Evolutionary conservation across 2,329 filamentous ascomycete species (phyloP), one percentile per base, ranked within the genome.

Genomic region (Ampelomyces quisqualis): DNA sequence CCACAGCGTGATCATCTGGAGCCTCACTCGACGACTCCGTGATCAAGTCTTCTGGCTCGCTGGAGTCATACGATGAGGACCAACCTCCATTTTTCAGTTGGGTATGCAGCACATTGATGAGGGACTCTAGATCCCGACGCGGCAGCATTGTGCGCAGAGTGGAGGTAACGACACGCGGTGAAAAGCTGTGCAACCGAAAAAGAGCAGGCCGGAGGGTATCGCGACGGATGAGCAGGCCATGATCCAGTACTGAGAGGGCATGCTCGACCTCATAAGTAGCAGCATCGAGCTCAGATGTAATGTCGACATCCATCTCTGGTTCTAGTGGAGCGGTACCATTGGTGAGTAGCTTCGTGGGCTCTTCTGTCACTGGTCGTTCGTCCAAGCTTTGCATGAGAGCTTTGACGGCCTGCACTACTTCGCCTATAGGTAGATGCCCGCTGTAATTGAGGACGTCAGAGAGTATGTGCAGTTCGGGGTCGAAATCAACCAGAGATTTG

Each of bases 11-110:
- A 55, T 89, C 82, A 14, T 84, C 80, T 0, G 81, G 79, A 3
- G 74, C 71, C 6, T 76, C 73, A n/a, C 71, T 68, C 17, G 72
- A 67, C 10, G 67, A 44, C 7, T 59, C 55, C 2, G 19, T 21
- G 3, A 42, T 37, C 2, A 45, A 30, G 8, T 18, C 34, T 20
- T 75, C 70, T 36, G 73, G 67, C 11, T 77, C 76, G 8, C 71
- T 67, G 54, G 86, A 84, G 24, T 86, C 70, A 64, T 90, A 89
- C 15, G 80, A 76, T 13, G 81, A 79, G 0, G 85, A 88, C 87
- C 87, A 91, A 21, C 84, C 83, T 42, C 86, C 86, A 50, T 82
- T 80, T 36, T 83, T 80, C 31, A 91, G 75, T 68, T 90, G 85
- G 49, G 85, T 76, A 40, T 86, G 81, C 20, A 91, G 74, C 5